Conservation (phyloP, 2,329 filamentous ascomycete species). For the Fusarium xyrophilum region DNA sequence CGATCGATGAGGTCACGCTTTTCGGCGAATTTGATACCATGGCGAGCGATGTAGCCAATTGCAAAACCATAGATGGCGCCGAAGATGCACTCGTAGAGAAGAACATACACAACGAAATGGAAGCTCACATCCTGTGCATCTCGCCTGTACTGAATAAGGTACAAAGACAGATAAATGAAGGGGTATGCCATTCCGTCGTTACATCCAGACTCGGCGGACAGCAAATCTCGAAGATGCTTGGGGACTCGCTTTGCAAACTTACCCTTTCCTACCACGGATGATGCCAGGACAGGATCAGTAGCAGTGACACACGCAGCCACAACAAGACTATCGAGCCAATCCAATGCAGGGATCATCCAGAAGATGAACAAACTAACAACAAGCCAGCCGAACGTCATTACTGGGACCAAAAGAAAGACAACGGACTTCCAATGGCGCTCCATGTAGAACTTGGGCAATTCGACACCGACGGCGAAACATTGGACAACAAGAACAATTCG, state of each 20-base stretch:
- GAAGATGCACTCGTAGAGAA: slow-evolving; percentile 95
- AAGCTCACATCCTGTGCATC: slow-evolving; percentile 73
- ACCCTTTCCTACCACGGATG: slow-evolving; percentile 97
- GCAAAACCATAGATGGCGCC: slow-evolving; percentile 87
- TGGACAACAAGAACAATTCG: slow-evolving; percentile 89
- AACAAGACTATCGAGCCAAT: slow-evolving; percentile 88
- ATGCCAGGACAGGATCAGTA: slow-evolving; percentile 94
- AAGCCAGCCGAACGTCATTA: slow-evolving; percentile 98
- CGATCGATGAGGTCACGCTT: slow-evolving; percentile 86
- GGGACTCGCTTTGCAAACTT: slow-evolving; percentile 98
- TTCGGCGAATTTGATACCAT: slow-evolving; percentile 88
- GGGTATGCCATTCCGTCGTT: slow-evolving; percentile 99
- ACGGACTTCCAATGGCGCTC: slow-evolving; percentile 97
- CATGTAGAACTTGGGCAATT: slow-evolving; percentile 95
- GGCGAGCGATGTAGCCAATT: slow-evolving; percentile 88
- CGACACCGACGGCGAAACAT: slow-evolving; percentile 90
- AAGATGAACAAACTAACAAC: slow-evolving; percentile 92
- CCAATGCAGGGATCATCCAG: slow-evolving; percentile 81
- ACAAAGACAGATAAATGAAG: slow-evolving; percentile 91
- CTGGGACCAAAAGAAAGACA: slow-evolving; percentile 82
- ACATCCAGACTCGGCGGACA: slow-evolving; percentile 96
- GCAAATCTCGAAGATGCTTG: slow-evolving; percentile 92
- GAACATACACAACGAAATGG: slow-evolving; percentile 87
- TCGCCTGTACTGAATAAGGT: slow-evolving; percentile 82
- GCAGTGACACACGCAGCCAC: slow-evolving; percentile 94